Evolutionary conservation across 179 eudicot species (phyloP), one percentile per base, ranked within the genome.

Genomic region (Patellifolia procumbens): DNA sequence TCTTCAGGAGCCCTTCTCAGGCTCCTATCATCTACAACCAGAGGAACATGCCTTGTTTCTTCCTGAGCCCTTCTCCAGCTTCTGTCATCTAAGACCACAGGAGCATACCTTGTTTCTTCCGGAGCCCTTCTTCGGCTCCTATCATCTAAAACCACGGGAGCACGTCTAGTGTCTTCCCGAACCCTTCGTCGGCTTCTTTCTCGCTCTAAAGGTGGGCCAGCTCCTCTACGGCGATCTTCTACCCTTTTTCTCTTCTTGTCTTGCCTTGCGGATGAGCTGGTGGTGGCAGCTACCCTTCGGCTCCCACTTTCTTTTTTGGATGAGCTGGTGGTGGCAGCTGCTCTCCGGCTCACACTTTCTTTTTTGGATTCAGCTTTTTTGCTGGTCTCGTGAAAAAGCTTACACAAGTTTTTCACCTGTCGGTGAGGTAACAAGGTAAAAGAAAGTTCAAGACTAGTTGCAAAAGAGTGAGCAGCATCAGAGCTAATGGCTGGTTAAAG

Each of bases 401-500:
- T 86, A 83, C 91, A 89, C 81, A 93, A 77, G 31, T 85, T 86
- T 83, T 86, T 91, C 79, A 90, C 94, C 97, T 91, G 81, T 73
- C 59, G 31, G 28, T 9, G 68, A 43, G 35, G 73, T 22, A 35
- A 26, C 24, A 43, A 32, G 16, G 43, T 35, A 12, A 19, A 45
- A 59, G 29, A 17, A 31, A 71, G 22, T 58, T 61, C 61, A 2
- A 46, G 56, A 74, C 34, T 32, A 2, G 19, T 61, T 7, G 39
- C 26, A 49, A 58, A 42, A 66, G 26, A 17, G 43, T 20, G 52
- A 31, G 76, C 83, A 58, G 20, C 49, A n/a, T n/a, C n/a, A 11
- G 68, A 37, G 19, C 46, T 8, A 39, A 42, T 56, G 48, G 32
- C 5, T 10, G 22, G 35, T 32, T 17, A 34, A 3, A 48, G 12